Conservation (phyloP, 2,329 filamentous ascomycete genomes). For the Trichoderma atroviride region DNA sequence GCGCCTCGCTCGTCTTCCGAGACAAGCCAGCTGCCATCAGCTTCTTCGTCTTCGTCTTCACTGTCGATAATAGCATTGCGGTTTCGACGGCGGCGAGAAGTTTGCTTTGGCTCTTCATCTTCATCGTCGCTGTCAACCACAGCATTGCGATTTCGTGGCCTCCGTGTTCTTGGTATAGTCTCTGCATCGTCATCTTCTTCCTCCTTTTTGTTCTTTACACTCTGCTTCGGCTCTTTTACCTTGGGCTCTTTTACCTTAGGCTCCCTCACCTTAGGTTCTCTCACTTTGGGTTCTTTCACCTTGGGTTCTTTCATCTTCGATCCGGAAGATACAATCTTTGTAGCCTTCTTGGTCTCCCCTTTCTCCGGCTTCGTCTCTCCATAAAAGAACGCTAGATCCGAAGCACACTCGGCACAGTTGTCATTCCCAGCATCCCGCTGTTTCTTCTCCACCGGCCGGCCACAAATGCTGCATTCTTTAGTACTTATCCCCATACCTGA, state of each 20-base stretch:
- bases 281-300: slow-evolving; percentile 34
- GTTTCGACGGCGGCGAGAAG: slow-evolving; percentile 46
- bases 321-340: slow-evolving; percentile 45
- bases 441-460: slow-evolving; percentile 63
- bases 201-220: slow-evolving; percentile 45
- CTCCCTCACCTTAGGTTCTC: slow-evolving; percentile 34
- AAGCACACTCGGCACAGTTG: slow-evolving; percentile 72
- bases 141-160: slow-evolving; percentile 55
- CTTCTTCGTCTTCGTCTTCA: slow-evolving; percentile 62
- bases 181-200: slow-evolving; percentile 40
- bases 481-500: slow-evolving; percentile 77
- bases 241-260: no score
- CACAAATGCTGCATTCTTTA: slow-evolving; percentile 83
- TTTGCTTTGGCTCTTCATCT: slow-evolving; percentile 46
- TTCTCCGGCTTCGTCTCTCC: slow-evolving; percentile 47
- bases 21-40: slow-evolving; percentile 79
- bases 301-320: slow-evolving; percentile 38
- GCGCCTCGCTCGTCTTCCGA: slow-evolving; percentile 64
- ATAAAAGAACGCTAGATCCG: slow-evolving; percentile 69
- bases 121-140: slow-evolving; percentile 69
- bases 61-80: slow-evolving; percentile 66
- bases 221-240: slow-evolving; percentile 36
- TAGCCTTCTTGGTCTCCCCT: slow-evolving; percentile 44
- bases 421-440: slow-evolving; percentile 46
- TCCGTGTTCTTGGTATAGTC: slow-evolving; percentile 34